phyloP scores from a whole-genome alignment of 345 rosid genomes.

The Bretschneidera sinensis region DNA sequence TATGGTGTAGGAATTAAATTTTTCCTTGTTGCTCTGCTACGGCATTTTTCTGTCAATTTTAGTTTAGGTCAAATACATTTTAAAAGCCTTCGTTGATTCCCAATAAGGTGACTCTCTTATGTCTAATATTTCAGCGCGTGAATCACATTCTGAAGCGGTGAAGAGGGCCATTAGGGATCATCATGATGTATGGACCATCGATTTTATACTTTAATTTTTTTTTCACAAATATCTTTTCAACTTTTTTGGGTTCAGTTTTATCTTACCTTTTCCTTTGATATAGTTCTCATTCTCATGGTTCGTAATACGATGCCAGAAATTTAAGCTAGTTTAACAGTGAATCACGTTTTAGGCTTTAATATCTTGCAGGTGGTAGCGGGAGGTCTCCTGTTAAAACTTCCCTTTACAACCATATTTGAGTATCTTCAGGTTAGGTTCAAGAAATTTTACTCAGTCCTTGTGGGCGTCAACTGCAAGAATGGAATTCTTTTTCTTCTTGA shows the following conservation, averaged over 20 bases:
- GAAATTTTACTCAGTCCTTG: no score
- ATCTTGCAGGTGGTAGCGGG: constrained; percentile 56
- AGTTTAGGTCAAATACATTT: neutral
- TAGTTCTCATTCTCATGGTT: neutral
- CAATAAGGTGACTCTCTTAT: constrained; percentile 14
- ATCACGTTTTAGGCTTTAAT: constrained; percentile 2
- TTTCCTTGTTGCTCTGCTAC: neutral
- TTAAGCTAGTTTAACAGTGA: neutral
- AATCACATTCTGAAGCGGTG: constrained; percentile 67
- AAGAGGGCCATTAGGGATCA: constrained; percentile 67
- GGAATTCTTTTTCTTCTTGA: neutral
- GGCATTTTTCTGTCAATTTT: constrained; percentile 6
- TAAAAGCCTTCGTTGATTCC: constrained; percentile 1
- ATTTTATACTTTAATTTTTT: no score
- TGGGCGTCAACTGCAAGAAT: neutral
- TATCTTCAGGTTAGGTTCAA: no score
- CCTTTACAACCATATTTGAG: constrained; percentile 89
- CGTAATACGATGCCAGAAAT: constrained; percentile 1
- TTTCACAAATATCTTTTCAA: no score
- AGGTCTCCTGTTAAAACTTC: constrained; percentile 67
- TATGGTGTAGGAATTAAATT: neutral
- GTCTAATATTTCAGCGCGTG: constrained; percentile 46
- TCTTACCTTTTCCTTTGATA: neutral
- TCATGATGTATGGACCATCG: constrained; percentile 44
- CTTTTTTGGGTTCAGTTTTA: constrained; percentile 1